Percentiles rank a stretch among this genome's conserved stretches.
phyloP scores from a whole-genome alignment of 495 filamentous ascomycete species.

The Xeromyces bisporus region DNA sequence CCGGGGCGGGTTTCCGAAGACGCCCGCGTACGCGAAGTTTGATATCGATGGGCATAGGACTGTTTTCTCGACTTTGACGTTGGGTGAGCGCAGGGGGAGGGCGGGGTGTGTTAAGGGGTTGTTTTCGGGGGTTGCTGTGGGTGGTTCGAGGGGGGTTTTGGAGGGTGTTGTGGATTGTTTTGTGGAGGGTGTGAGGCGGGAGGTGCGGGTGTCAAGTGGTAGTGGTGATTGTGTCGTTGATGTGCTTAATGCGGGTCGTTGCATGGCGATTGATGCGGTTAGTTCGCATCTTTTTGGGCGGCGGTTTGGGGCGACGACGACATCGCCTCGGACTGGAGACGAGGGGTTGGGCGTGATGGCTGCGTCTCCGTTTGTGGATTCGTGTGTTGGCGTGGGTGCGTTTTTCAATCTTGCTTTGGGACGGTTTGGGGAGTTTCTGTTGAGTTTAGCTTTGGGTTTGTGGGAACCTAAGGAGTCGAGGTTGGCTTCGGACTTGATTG shows the following conservation, averaged over 20 bases:
- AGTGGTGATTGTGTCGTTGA: constrained; percentile 23
- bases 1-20: constrained; percentile 31
- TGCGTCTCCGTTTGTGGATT: constrained; percentile 23
- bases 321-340: no score
- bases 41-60: constrained; percentile 32
- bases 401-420: constrained; percentile 28
- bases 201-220: constrained; percentile 10
- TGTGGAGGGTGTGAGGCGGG: constrained; percentile 16
- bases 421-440: constrained; percentile 17
- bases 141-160: constrained; percentile 12
- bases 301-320: constrained; percentile 22
- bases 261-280: constrained; percentile 29
- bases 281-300: constrained; percentile 29
- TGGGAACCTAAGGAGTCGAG: constrained; percentile 11
- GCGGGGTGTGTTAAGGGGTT: constrained; percentile 32
- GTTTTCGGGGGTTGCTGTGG: constrained; percentile 26
- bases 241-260: constrained; percentile 24
- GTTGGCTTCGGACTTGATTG: constrained; percentile 18
- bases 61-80: constrained; percentile 32
- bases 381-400: constrained; percentile 31
- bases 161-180: constrained; percentile 21
- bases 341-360: constrained; percentile 16
- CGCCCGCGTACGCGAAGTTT: constrained; percentile 31
- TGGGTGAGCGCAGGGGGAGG: constrained; percentile 19
- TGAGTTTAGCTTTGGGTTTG: constrained; percentile 13